phyloP scores from a whole-genome alignment of 2,329 filamentous ascomycete genomes.

The Neurospora sp. region DNA sequence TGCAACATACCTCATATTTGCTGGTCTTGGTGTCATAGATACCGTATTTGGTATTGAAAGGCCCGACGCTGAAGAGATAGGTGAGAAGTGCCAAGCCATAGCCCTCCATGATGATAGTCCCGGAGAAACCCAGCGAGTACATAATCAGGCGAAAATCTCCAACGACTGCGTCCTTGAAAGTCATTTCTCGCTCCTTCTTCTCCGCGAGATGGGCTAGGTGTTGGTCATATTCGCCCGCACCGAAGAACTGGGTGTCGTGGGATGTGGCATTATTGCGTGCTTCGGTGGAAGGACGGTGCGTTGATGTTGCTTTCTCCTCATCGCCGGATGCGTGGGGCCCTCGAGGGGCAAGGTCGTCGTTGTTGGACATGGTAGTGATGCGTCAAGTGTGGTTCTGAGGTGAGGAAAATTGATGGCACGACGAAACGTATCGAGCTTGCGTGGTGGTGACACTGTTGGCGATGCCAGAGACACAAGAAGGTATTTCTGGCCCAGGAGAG shows the following conservation, averaged over 20 bases:
- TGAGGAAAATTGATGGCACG: neutral
- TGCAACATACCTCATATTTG: constrained; percentile 1
- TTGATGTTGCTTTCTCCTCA: neutral
- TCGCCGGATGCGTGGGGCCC: neutral
- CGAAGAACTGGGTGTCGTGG: neutral
- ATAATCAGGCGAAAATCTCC: constrained; percentile 13
- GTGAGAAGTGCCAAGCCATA: constrained; percentile 15
- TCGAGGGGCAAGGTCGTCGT: neutral
- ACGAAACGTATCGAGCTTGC: neutral
- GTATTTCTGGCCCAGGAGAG: neutral
- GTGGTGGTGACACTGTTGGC: neutral
- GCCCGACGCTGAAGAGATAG: constrained; percentile 11
- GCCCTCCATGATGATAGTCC: constrained; percentile 18
- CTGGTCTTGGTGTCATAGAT: neutral
- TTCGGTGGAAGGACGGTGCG: neutral
- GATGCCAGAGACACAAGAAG: neutral
- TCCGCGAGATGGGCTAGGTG: neutral
- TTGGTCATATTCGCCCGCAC: neutral
- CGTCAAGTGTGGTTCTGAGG: neutral
- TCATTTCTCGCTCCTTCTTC: constrained; percentile 11
- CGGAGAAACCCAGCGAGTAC: constrained; percentile 15
- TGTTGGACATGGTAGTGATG: neutral
- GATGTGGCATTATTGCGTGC: neutral
- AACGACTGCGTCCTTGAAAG: constrained; percentile 10
- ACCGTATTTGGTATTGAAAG: constrained; percentile 12